A percentile compares a stretch with the other conserved stretches of the same genome.
Evolutionary conservation across 2,329 filamentous ascomycete genomes (phyloP).

Genomic region (Cladosporium halotolerans): DNA sequence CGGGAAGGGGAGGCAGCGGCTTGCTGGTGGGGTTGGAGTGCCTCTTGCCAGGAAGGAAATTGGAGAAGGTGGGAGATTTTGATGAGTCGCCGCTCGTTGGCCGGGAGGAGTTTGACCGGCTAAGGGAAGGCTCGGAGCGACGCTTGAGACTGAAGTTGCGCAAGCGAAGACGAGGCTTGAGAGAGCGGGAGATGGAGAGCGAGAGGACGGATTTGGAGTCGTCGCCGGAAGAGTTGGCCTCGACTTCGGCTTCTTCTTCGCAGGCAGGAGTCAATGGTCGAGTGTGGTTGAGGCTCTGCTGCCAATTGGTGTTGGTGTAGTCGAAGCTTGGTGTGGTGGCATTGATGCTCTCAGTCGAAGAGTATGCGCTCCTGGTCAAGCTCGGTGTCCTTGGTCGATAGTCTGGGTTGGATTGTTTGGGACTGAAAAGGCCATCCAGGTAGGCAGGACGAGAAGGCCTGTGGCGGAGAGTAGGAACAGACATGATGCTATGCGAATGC

Average conservation of each 20-base stretch:
- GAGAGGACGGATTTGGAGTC: conserved; percentile 18
- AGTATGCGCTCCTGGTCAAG: conserved; percentile 19
- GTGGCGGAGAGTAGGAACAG: conserved; percentile 1
- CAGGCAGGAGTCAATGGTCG: conserved; percentile 24
- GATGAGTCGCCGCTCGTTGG: neutral
- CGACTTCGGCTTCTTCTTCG: conserved; percentile 16
- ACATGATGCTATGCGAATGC: neutral
- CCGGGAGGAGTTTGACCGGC: conserved; percentile 5
- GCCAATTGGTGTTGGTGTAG: conserved; percentile 18
- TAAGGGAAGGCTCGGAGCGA: neutral
- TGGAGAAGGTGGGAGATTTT: neutral
- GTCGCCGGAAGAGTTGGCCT: conserved; percentile 16
- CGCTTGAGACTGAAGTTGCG: conserved; percentile 7
- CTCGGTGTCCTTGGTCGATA: conserved; percentile 13
- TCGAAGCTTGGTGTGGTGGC: conserved; percentile 17
- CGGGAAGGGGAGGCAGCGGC: conserved; percentile 12
- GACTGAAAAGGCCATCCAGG: conserved; percentile 26
- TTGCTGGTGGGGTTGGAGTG: conserved; percentile 10
- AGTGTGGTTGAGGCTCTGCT: conserved; percentile 12
- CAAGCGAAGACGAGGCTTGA: conserved; percentile 8
- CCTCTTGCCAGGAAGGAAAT: conserved; percentile 3
- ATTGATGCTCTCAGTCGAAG: conserved; percentile 25
- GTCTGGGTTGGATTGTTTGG: conserved; percentile 11
- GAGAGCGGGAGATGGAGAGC: conserved; percentile 2
- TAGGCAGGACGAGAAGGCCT: conserved; percentile 23